Base-by-base conservation (phyloP, 2,329 filamentous ascomycete species). In the Stagonosporopsis chrysanthemi region DNA sequence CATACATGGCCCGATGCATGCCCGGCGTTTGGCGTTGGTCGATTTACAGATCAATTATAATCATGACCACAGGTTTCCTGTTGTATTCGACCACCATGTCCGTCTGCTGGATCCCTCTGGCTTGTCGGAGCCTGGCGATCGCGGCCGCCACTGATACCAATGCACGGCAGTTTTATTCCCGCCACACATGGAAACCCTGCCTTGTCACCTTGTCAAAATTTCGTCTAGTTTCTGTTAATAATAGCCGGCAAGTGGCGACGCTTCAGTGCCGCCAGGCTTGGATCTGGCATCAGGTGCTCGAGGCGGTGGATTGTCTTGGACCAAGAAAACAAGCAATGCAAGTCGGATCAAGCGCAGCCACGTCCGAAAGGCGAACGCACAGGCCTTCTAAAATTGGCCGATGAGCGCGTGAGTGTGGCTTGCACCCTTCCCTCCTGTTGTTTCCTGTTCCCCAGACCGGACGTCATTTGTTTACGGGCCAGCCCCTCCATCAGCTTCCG, bases 401-500 rank as follows among this genome's bases (percentile, higher is more conserved):
- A 51, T 8, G 39, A 31, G 6, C 0, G 29, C n/a, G 23, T 19
- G 14, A 23, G n/a, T 35, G 55, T 58, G 55, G 55, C 55, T 58
- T 49, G 55, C 49, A 43, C 54, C 42, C 45, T 54, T 44, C 41
- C 41, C 23, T 28, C 42, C 19, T 19, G 19, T 19, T 33, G 22
- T 53, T 50, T 51, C 40, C 38, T 56, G 47, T 38, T 56, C 47
- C 46, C 54, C 50, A 53, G 49, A 45, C 40, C 9, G 11, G 54
- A 58, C 56, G 50, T 54, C 54, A 52, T 57, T 48, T 52, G 54
- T 57, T 52, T 51, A 56, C 39, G 19, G 26, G 26, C 41, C n/a
- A 45, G 41, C 48, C 43, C 54, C 47, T 43, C 43, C 42, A n/a
- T n/a, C 14, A 29, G 31, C n/a, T 28, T 14, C 29, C 26, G 39